Conservation (phyloP, 257 asterid species). For the Agastache rugosa region DNA sequence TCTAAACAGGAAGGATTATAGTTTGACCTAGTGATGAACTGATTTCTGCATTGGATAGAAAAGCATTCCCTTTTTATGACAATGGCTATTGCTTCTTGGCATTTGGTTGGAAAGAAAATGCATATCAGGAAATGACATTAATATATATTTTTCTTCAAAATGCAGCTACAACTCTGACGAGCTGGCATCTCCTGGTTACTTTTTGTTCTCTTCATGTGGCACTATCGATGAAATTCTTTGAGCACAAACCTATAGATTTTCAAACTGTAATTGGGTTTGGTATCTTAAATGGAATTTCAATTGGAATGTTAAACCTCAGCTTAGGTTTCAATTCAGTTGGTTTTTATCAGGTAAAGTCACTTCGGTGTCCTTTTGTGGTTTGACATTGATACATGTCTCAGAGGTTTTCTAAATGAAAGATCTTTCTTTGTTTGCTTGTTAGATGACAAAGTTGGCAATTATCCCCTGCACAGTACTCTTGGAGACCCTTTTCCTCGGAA, state of each 20-base stretch:
- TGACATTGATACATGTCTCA: conserved; percentile 12
- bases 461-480: conserved; percentile 89
- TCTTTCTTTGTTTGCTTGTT: conserved; percentile 35
- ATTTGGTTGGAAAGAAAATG: neutral
- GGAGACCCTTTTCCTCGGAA: conserved; percentile 86
- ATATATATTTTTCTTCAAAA: conserved; percentile 20
- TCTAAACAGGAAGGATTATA: neutral
- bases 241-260: conserved; percentile 82
- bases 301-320: conserved; percentile 89
- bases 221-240: conserved; percentile 70
- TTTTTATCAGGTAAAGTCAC: conserved; percentile 71
- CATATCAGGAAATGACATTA: neutral
- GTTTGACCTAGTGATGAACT: conserved; percentile 8
- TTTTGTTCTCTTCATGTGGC: conserved; percentile 89
- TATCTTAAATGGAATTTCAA: conserved; percentile 82
- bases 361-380: conserved; percentile 27
- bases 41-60: conserved; percentile 16
- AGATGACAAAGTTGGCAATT: conserved; percentile 95
- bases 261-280: conserved; percentile 81
- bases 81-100: neutral
- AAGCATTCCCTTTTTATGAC: conserved; percentile 1
- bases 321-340: conserved; percentile 93
- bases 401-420: conserved; percentile 31
- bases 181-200: conserved; percentile 92
- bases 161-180: conserved; percentile 90